A percentile compares a stretch with the other conserved stretches of the same genome.
Evolutionary conservation across 306 rosid species (phyloP).

Genomic region (Prunus padus): DNA sequence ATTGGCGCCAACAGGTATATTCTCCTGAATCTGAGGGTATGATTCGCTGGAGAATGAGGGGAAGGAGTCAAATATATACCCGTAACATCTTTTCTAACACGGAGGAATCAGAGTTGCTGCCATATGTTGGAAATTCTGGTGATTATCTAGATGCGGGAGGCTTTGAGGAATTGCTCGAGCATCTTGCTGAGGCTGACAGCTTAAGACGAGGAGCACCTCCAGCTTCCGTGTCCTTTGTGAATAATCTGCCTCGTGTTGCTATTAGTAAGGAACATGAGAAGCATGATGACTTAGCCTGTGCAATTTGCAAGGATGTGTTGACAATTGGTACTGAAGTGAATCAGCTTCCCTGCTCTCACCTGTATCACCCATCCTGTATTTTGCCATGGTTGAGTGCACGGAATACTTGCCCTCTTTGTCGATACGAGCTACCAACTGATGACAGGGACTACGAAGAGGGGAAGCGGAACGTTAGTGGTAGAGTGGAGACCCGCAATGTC

Average conservation of each 20-base stretch:
- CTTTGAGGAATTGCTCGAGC: conserved; percentile 69
- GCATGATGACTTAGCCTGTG: conserved; percentile 66
- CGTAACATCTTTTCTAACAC: conserved; percentile 31
- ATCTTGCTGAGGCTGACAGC: conserved; percentile 70
- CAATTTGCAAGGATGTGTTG: conserved; percentile 85
- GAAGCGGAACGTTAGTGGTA: conserved; percentile 40
- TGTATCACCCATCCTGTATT: conserved; percentile 82
- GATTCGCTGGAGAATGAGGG: conserved; percentile 40
- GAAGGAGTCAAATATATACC: conserved; percentile 36
- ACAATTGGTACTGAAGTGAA: conserved; percentile 56
- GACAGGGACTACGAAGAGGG: conserved; percentile 86
- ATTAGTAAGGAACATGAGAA: conserved; percentile 61
- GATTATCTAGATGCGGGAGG: conserved; percentile 68
- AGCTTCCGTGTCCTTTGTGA: conserved; percentile 57
- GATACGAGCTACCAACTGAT: conserved; percentile 91
- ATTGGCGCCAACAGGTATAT: conserved; percentile 40
- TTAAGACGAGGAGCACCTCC: conserved; percentile 94
- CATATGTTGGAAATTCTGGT: conserved; percentile 48
- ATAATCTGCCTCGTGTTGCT: conserved; percentile 54
- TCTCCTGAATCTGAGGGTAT: conserved; percentile 50
- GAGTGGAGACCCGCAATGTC: conserved; percentile 37
- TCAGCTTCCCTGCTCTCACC: conserved; percentile 86
- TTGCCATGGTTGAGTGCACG: conserved; percentile 88
- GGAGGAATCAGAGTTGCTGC: conserved; percentile 45
- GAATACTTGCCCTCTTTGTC: conserved; percentile 92